Base-by-base conservation (phyloP, 106 monocot species). In the Dioscorea zingiberensis region DNA sequence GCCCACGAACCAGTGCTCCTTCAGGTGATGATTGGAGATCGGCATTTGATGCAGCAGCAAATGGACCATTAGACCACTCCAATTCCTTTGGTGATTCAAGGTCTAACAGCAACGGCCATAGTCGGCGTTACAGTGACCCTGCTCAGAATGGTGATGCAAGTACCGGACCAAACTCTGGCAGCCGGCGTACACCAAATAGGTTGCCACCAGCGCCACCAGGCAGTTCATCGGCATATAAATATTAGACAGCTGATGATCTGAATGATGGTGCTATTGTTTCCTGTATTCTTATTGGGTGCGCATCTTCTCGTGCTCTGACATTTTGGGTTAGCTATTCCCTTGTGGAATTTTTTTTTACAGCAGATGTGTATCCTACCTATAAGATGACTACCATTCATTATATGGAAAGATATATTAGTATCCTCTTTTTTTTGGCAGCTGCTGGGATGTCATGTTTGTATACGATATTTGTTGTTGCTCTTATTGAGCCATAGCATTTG, bases 101-200 rank as follows among this genome's bases (percentile, higher is more conserved):
- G 55, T 90, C 90, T 5, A 77, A 48, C 73, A 85, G 85, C 58
- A 74, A 80, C 53, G 77, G 94, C 3, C 83, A 81, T 21, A 76
- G 82, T 46, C 69, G 85, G 53, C 76, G 80, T 0, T 69, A 71
- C 45, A 83, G 88, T 55, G 85, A 85, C 46, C 70, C 93, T 12
- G 58, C 67, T 15, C 72, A 85, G 28, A 85, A 88, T 66, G 91
- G 80, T 16, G 91, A 95, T 48, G 71, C 58, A 14, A 58, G 44
- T 27, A 4, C 84, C 2, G 83, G 89, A 3, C 21, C 89, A 28
- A 86, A 82, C 77, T 87, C 94, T 48, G 79, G 76, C 38, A 83
- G 85, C 78, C 80, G 95, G 12, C 87, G 91, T 9, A 95, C 91
- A 1, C 95, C 95, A 23, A 95, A 88, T 47, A 73, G 95, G 48